A percentile compares a stretch with the other conserved stretches of the same genome.
phyloP scores from a whole-genome alignment of 2,329 filamentous ascomycete genomes.

The Penicillium paneum region DNA sequence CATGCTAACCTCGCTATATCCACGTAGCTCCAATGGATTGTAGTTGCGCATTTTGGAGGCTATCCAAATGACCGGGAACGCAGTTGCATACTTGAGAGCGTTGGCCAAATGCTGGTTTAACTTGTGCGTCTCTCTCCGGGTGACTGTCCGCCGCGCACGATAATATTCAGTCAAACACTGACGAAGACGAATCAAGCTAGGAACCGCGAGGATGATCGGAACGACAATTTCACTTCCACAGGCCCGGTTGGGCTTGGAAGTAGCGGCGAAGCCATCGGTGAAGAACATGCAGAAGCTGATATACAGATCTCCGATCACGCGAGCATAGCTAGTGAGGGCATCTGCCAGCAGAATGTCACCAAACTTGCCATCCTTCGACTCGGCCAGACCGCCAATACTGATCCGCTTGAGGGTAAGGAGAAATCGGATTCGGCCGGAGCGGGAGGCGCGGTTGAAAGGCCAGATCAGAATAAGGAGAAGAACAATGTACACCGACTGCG shows the following conservation, averaged over 20 bases:
- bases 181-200: constrained; percentile 79
- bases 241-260: constrained; percentile 72
- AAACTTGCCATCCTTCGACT: constrained; percentile 85
- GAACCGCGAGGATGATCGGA: constrained; percentile 77
- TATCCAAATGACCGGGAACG: constrained; percentile 86
- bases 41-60: constrained; percentile 68
- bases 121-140: constrained; percentile 56
- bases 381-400: constrained; percentile 78
- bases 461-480: constrained; percentile 69
- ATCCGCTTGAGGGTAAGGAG: constrained; percentile 74
- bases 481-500: constrained; percentile 75
- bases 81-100: constrained; percentile 88
- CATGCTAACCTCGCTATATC: constrained; percentile 53
- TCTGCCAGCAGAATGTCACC: constrained; percentile 92
- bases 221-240: constrained; percentile 79
- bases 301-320: constrained; percentile 85
- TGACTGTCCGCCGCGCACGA: constrained; percentile 60
- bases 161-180: constrained; percentile 89
- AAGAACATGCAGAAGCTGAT: constrained; percentile 92
- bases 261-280: constrained; percentile 66
- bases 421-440: constrained; percentile 70
- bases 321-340: constrained; percentile 90
- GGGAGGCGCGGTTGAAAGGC: constrained; percentile 66
- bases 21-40: constrained; percentile 50
- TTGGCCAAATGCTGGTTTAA: constrained; percentile 89